Evolutionary conservation across 345 rosid species (phyloP), one percentile per base, ranked within the genome.

Genomic region (Aurinia saxatilis): DNA sequence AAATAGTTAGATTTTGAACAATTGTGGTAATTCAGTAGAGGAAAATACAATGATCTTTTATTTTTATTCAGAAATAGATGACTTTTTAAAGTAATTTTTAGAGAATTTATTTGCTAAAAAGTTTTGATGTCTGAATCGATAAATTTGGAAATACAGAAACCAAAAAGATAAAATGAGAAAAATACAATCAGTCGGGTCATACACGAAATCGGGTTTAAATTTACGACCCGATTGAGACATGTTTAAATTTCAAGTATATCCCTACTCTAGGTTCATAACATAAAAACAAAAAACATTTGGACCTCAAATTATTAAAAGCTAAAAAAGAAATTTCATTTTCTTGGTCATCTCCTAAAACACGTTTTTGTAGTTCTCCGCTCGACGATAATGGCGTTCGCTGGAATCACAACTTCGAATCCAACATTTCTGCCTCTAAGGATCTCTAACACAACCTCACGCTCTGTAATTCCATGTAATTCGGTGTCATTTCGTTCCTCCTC

Each of bases 361-460:
- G 71, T 31, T 47, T 66, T 13, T 1, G 2, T 4, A 25, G 23
- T 8, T 6, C 27, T 37, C 23, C 1, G 21, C 21, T 65, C 47
- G 13, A 48, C 36, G 67, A 54, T 49, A 13, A 84, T 82, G 87
- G 84, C 85, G 34, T 66, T 79, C 53, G 63, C 84, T 40, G 77
- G 80, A 39, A 50, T 73, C 29, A 46, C 79, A 1, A 37, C 75
- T 35, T 69, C 38, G 6, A 46, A 60, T 33, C 57, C 73, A 48
- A 52, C 55, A 23, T 65, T 76, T 46, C 73, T 79, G 33, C 73
- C 68, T 31, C 39, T 63, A 14, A 67, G 75, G 48, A 25, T 60
- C 34, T 47, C 41, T 10, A 36, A 61, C 6, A 39, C 56, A 36
- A 54, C 35, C 5, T 61, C 69, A 3, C 30, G 55, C 10, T 30